phyloP scores from a whole-genome alignment of 2,329 filamentous ascomycete genomes.

The Cadophora luteo-olivacea region DNA sequence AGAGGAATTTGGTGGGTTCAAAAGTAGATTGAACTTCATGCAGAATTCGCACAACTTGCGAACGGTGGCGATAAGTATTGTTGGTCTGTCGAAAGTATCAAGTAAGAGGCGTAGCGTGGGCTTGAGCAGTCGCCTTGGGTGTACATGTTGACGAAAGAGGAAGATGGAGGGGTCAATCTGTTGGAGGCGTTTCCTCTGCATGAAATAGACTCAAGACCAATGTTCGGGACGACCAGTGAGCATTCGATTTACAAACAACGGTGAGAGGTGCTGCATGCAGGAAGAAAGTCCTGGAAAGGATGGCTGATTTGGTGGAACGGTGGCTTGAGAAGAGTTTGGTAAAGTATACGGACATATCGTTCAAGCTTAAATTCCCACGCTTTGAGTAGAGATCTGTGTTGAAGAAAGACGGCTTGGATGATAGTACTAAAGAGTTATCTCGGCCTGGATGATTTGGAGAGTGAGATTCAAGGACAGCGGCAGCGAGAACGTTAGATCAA shows the following conservation, averaged over 20 bases:
- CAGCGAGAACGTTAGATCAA: neutral
- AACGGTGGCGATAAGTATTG: neutral
- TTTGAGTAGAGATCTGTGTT: neutral
- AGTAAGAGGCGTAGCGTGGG: neutral
- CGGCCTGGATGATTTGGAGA: neutral
- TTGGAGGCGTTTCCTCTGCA: neutral
- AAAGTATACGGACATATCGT: neutral
- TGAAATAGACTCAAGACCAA: neutral
- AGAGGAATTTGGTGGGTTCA: neutral
- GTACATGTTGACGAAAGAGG: too few species aligned
- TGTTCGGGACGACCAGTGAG: neutral
- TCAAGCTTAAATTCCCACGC: neutral
- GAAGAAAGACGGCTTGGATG: too few species aligned
- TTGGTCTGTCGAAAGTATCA: neutral
- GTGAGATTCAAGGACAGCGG: neutral
- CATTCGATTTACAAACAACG: neutral
- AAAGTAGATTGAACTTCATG: neutral
- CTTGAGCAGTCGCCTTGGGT: neutral
- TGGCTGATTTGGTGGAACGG: constrained; percentile 2
- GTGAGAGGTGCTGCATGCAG: constrained; percentile 2
- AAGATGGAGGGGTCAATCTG: neutral
- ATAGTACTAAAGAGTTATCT: neutral
- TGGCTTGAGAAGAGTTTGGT: neutral
- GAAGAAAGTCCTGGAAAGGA: neutral
- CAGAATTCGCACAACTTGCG: neutral